Percentiles rank a stretch among this genome's conserved stretches.
These are phyloP conservation scores for Filosporella fistucella DNA, from an alignment of 495 filamentous ascomycete species.

Conservation along the genomic window DNA sequence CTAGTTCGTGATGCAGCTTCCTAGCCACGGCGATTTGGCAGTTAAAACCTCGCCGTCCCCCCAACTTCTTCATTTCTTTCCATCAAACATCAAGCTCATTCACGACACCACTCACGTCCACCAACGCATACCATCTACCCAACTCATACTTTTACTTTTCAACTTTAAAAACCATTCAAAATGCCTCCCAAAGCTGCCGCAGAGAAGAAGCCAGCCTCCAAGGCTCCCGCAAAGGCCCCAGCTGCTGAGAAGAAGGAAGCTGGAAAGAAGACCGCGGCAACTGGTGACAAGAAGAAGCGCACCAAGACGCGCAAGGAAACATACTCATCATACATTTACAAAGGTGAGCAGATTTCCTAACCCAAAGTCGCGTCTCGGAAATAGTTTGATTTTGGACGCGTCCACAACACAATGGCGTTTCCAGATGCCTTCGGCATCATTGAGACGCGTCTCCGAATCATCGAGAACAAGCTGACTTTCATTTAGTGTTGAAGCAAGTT, in stretches of 20 bases:
- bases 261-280: constrained; percentile 96
- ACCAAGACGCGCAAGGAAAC: constrained; percentile 99
- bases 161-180: constrained; percentile 38
- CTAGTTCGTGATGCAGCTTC: too few relatives aligned
- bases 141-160: too few relatives aligned
- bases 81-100: neutral
- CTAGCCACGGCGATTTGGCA: neutral
- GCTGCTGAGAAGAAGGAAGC: constrained; percentile 97
- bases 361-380: constrained; percentile 15
- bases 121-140: constrained; percentile 3
- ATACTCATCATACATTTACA: constrained; percentile 99
- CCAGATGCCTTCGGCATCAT: neutral
- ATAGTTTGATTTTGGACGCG: constrained; percentile 8
- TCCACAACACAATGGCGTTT: constrained; percentile 2
- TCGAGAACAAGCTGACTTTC: constrained; percentile 22
- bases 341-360: constrained; percentile 62
- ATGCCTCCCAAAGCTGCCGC: constrained; percentile 89
- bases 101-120: constrained; percentile 6
- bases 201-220: constrained; percentile 97
- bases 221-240: constrained; percentile 90
- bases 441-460: constrained; percentile 11
- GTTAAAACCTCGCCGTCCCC: neutral
- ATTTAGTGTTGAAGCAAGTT: constrained; percentile 95
- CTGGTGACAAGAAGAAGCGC: constrained; percentile 99
- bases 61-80: neutral